A percentile compares a stretch with the other conserved stretches of the same genome.
Conservation (phyloP, 2,329 filamentous ascomycete genomes). For the Amauroascus niger region DNA sequence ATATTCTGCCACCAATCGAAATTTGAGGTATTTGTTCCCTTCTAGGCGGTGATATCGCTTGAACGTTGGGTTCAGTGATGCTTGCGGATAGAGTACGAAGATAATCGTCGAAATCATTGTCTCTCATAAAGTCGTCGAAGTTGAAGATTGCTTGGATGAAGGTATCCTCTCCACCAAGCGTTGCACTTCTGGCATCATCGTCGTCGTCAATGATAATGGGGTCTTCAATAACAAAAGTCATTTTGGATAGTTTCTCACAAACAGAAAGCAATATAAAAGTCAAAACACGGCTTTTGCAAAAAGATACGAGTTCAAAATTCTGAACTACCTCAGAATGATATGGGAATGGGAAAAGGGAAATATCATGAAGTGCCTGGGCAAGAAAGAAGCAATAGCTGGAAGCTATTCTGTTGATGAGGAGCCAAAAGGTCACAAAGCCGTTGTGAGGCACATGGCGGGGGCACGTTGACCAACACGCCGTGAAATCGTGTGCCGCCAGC, state of each 20-base stretch:
- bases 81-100: constrained; percentile 15
- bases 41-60: background rate
- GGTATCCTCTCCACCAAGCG: background rate
- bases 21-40: constrained; percentile 15
- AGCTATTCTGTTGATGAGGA: no score
- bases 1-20: constrained; percentile 19
- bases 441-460: no score
- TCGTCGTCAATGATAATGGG: constrained; percentile 3
- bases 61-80: background rate
- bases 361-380: no score
- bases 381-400: no score
- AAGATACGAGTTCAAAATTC: no score
- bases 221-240: background rate
- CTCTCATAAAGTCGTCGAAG: constrained; percentile 22
- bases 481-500: no score
- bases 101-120: constrained; percentile 20
- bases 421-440: no score
- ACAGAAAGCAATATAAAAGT: background rate
- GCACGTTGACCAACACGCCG: no score
- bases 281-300: no score
- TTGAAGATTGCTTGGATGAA: background rate
- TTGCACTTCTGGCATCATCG: constrained; percentile 7
- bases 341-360: no score
- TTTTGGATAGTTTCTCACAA: background rate
- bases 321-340: no score